phyloP scores from a whole-genome alignment of 345 rosid species.

The Limnanthes douglasii region DNA sequence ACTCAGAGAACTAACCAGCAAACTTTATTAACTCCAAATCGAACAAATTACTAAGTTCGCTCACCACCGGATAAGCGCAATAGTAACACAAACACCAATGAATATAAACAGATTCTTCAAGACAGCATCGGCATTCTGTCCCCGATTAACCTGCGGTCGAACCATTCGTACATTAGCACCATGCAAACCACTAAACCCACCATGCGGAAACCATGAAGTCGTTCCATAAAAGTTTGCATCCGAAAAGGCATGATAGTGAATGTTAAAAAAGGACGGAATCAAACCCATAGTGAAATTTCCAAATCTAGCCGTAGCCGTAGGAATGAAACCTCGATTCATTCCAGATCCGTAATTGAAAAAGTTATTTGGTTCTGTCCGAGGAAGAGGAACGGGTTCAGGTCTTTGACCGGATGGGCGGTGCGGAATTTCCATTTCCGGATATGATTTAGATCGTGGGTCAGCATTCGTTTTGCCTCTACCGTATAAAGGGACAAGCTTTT shows the following conservation, averaged over 20 bases:
- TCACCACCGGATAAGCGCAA: slow-evolving; percentile 43
- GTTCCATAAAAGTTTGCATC: slow-evolving; percentile 58
- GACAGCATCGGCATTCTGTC: slow-evolving; percentile 36
- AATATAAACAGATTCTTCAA: slow-evolving; percentile 41
- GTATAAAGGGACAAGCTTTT: slow-evolving; percentile 85
- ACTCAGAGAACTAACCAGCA: too few relatives aligned
- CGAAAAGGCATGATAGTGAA: slow-evolving; percentile 62
- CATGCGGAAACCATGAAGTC: slow-evolving; percentile 43
- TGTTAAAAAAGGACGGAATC: slow-evolving; percentile 59
- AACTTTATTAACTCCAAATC: too few relatives aligned
- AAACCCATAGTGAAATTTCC: slow-evolving; percentile 63
- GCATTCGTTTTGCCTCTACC: slow-evolving; percentile 73
- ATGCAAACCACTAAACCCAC: slow-evolving; percentile 35
- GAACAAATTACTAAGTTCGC: too few relatives aligned
- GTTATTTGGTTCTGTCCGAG: slow-evolving; percentile 16
- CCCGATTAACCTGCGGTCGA: slow-evolving; percentile 13
- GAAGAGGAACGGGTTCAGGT: slow-evolving; percentile 47
- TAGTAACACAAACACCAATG: slow-evolving; percentile 34
- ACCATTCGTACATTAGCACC: slow-evolving; percentile 21
- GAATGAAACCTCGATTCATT: slow-evolving; percentile 58
- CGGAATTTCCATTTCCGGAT: slow-evolving; percentile 57
- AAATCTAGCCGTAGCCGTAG: slow-evolving; percentile 44
- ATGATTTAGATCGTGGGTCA: slow-evolving; percentile 62
- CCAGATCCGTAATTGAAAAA: slow-evolving; percentile 48
- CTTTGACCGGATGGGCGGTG: slow-evolving; percentile 61